Evolutionary conservation across 139 green algal genomes (phyloP).

Genomic region (Chlamydomonas sp.): DNA sequence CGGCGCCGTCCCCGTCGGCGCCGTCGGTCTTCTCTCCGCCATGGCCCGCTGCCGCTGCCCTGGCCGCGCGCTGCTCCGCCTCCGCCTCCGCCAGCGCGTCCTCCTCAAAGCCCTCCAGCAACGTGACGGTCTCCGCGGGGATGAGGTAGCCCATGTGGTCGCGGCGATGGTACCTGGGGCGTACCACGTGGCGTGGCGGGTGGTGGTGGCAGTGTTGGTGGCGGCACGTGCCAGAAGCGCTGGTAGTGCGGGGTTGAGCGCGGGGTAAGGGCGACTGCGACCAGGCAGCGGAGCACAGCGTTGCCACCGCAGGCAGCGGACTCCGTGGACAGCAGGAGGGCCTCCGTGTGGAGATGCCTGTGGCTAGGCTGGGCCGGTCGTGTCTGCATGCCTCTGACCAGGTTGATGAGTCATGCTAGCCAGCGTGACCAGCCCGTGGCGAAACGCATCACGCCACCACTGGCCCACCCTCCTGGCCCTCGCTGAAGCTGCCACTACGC

Average conservation of each 20-base stretch:
- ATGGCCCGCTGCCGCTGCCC: not conserved
- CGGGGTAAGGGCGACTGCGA: no score
- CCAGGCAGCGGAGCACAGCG: not conserved
- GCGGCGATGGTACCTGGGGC: slow-evolving; percentile 56
- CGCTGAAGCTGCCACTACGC: no score
- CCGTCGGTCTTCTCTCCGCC: not conserved
- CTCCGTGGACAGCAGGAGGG: no score
- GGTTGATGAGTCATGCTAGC: no score
- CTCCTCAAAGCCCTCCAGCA: slow-evolving; percentile 67
- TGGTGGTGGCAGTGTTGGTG: not conserved
- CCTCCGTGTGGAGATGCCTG: no score
- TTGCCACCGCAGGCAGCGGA: no score
- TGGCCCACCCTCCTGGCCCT: no score
- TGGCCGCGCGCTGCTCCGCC: not conserved
- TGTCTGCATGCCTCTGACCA: no score
- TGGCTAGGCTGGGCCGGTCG: no score
- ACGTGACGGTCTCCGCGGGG: slow-evolving; percentile 56
- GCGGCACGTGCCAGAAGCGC: not conserved
- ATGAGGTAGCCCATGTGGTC: slow-evolving; percentile 68
- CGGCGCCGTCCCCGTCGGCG: not conserved
- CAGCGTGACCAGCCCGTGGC: no score
- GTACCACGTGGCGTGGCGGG: not conserved
- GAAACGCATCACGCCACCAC: no score
- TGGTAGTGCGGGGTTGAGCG: no score
- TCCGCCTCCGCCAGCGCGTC: slow-evolving; percentile 32